Evolutionary conservation across 495 filamentous ascomycete genomes (phyloP).

Genomic region (Annulohypoxylon nitens): DNA sequence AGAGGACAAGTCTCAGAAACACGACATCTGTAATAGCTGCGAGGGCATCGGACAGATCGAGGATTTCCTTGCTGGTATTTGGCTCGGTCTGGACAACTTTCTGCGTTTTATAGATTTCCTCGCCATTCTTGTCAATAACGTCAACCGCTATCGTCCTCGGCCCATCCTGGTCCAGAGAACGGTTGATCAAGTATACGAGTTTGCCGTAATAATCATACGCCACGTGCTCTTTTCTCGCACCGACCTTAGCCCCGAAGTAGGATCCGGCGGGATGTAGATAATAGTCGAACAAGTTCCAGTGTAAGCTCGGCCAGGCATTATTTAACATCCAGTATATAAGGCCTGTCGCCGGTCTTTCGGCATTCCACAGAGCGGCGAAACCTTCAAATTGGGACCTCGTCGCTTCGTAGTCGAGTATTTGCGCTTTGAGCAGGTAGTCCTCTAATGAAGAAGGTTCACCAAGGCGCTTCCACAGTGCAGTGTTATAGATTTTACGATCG

Average conservation of each 20-base stretch:
- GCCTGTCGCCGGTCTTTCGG: slow-evolving; percentile 67
- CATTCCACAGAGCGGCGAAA: slow-evolving; percentile 65
- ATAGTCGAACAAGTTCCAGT: slow-evolving; percentile 77
- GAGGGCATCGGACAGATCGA: slow-evolving; percentile 52
- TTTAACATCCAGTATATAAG: slow-evolving; percentile 79
- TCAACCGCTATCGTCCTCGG: slow-evolving; percentile 62
- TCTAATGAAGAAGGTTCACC: slow-evolving; percentile 65
- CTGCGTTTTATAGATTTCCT: slow-evolving; percentile 49
- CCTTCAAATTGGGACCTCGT: slow-evolving; percentile 72
- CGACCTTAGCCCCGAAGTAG: slow-evolving; percentile 71
- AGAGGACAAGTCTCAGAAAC: slow-evolving; percentile 66
- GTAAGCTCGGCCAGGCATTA: slow-evolving; percentile 72
- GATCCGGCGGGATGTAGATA: slow-evolving; percentile 69
- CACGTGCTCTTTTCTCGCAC: slow-evolving; percentile 66
- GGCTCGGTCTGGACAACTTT: slow-evolving; percentile 51
- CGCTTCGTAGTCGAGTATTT: slow-evolving; percentile 74
- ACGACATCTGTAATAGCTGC: slow-evolving; percentile 58
- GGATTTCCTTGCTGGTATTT: slow-evolving; percentile 54
- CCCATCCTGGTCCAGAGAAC: slow-evolving; percentile 58
- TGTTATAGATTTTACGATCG: slow-evolving; percentile 69
- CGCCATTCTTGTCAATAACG: slow-evolving; percentile 63
- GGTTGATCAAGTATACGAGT: slow-evolving; percentile 69
- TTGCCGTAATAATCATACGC: slow-evolving; percentile 65
- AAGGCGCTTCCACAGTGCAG: slow-evolving; percentile 65
- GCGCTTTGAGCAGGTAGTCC: slow-evolving; percentile 67